Evolutionary conservation across 768 basidiomycete genomes (phyloP).

Genomic region (Russula abietina): DNA sequence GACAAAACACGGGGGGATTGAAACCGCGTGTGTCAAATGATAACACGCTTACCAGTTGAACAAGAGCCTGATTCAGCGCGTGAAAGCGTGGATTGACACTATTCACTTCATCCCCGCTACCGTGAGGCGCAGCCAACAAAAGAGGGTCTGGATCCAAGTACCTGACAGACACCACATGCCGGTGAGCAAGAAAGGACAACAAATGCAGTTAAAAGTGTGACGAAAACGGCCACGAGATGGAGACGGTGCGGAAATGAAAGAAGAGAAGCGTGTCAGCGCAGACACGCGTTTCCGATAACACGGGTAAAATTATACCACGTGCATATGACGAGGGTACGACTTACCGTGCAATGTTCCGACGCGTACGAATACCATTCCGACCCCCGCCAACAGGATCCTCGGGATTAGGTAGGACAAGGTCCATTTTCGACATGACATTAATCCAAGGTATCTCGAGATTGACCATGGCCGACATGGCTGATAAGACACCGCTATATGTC

Average conservation of each 20-base stretch:
- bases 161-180: slow-evolving; percentile 30
- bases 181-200: slow-evolving; percentile 14
- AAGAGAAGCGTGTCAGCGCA: slow-evolving; percentile 20
- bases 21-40: slow-evolving; percentile 8
- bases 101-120: slow-evolving; percentile 46
- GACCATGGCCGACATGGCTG: slow-evolving; percentile 99
- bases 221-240: slow-evolving; percentile 11
- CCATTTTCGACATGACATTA: slow-evolving; percentile 99
- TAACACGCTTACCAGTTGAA: slow-evolving; percentile 65
- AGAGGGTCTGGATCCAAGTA: slow-evolving; percentile 96
- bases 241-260: slow-evolving; percentile 25
- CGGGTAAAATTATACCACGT: slow-evolving; percentile 18
- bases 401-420: slow-evolving; percentile 68
- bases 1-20: slow-evolving; percentile 3
- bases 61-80: slow-evolving; percentile 89
- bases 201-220: slow-evolving; percentile 21
- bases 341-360: slow-evolving; percentile 80
- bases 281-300: slow-evolving; percentile 15
- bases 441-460: slow-evolving; percentile 96
- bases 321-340: slow-evolving; percentile 25
- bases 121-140: slow-evolving; percentile 62
- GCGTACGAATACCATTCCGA: slow-evolving; percentile 65
- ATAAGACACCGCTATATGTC: slow-evolving; percentile 72
- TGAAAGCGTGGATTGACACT: slow-evolving; percentile 77
- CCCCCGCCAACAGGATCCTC: slow-evolving; percentile 52